These are phyloP conservation scores for Fusarium sp. DNA, from an alignment of 2,329 filamentous ascomycete genomes.

Conservation along the genomic window DNA sequence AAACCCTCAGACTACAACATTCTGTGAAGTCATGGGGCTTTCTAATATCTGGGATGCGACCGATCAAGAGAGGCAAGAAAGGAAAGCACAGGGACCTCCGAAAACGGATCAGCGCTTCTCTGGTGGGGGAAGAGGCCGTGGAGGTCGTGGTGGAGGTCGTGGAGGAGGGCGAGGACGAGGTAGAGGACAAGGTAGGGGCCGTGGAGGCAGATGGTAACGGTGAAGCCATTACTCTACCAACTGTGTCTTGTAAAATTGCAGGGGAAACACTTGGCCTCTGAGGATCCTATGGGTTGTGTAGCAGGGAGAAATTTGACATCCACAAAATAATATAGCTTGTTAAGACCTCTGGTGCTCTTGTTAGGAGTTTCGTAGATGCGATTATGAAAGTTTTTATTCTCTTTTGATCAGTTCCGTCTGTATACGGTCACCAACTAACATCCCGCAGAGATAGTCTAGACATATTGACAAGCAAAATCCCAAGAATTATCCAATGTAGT, in stretches of 20 bases:
- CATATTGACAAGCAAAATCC: background rate
- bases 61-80: conserved; percentile 75
- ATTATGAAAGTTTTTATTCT: background rate
- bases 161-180: conserved; percentile 52
- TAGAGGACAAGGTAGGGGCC: conserved; percentile 45
- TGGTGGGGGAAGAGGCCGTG: conserved; percentile 53
- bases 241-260: background rate
- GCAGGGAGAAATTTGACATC: background rate
- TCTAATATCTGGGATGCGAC: conserved; percentile 80
- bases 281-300: background rate
- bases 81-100: conserved; percentile 70
- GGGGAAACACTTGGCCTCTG: background rate
- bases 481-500: background rate
- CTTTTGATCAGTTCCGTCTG: background rate
- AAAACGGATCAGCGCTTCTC: conserved; percentile 55
- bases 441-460: background rate
- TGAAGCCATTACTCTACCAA: background rate
- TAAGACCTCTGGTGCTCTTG: background rate
- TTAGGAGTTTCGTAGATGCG: background rate
- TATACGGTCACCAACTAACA: background rate
- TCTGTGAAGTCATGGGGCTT: conserved; percentile 83
- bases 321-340: background rate
- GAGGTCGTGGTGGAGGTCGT: conserved; percentile 54
- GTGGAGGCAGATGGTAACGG: conserved; percentile 41
- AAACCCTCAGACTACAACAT: conserved; percentile 86